Conservation (phyloP, 2,329 filamentous ascomycete species). For the Aspergillus sp. region DNA sequence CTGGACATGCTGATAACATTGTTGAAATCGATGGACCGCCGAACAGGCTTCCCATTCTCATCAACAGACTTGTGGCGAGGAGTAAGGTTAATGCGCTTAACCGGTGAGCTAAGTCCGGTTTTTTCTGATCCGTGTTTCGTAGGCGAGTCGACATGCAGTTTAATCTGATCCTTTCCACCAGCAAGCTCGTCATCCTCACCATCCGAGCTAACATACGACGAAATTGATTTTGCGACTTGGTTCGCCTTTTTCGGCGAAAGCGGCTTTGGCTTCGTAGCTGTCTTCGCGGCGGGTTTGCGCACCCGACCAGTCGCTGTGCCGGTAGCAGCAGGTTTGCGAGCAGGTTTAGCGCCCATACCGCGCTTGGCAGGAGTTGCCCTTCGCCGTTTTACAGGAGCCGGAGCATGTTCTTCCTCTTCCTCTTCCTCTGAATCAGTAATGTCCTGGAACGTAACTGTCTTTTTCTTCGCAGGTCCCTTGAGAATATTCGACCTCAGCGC, state of each 20-base stretch:
- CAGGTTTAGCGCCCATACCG: slow-evolving; percentile 40
- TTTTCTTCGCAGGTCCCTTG: slow-evolving; percentile 31
- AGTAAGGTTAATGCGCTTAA: slow-evolving; percentile 27
- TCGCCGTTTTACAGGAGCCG: slow-evolving; percentile 17
- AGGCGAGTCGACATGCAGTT: slow-evolving; percentile 29
- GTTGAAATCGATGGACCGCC: slow-evolving; percentile 25
- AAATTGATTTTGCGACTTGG: slow-evolving; percentile 37
- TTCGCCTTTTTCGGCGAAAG: slow-evolving; percentile 45
- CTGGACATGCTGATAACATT: slow-evolving; percentile 34
- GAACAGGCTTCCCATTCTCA: slow-evolving; percentile 27
- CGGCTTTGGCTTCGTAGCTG: slow-evolving; percentile 27
- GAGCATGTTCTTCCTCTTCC: slow-evolving; percentile 24
- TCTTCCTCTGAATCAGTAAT: slow-evolving; percentile 36
- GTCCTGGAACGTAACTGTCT: slow-evolving; percentile 44
- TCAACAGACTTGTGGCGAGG: slow-evolving; percentile 22
- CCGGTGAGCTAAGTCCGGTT: slow-evolving; percentile 27
- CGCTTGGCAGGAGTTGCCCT: slow-evolving; percentile 19
- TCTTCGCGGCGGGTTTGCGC: slow-evolving; percentile 28
- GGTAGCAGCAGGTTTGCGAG: slow-evolving; percentile 34
- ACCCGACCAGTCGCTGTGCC: slow-evolving; percentile 14
- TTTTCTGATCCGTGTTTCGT: slow-evolving; percentile 21
- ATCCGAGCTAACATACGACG: slow-evolving; percentile 31
- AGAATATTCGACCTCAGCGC: slow-evolving; percentile 23
- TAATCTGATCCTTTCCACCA: slow-evolving; percentile 28
- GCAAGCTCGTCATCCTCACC: slow-evolving; percentile 40